phyloP scores from a whole-genome alignment of 148 eudicot species.

The Linanthus parryae region DNA sequence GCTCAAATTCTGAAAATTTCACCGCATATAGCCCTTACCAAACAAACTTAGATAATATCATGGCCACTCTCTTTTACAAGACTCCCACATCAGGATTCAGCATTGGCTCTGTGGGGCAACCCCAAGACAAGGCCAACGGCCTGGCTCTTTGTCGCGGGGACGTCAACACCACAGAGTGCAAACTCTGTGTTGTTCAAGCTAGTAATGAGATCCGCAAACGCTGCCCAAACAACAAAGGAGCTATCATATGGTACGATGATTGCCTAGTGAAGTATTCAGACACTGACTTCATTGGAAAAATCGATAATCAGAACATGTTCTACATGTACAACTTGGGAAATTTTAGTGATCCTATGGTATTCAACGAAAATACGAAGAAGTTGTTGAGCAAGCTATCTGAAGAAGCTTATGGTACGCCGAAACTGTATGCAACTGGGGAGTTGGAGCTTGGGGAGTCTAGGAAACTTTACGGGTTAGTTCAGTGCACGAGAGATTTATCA shows the following conservation, averaged over 20 bases:
- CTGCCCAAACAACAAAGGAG: conserved; percentile 26
- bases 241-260: conserved; percentile 36
- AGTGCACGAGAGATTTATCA: conserved; percentile 37
- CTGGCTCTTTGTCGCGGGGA: conserved; percentile 38
- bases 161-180: conserved; percentile 17
- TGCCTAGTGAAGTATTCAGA: conserved; percentile 31
- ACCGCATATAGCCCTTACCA: conserved; percentile 13
- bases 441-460: conserved; percentile 10
- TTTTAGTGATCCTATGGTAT: conserved; percentile 1
- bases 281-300: conserved; percentile 19
- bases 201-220: conserved; percentile 8
- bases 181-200: conserved; percentile 23
- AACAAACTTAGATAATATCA: conserved; percentile 18
- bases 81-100: conserved; percentile 28
- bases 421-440: conserved; percentile 17
- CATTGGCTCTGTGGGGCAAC: conserved; percentile 12
- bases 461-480: conserved; percentile 32
- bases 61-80: conserved; percentile 12
- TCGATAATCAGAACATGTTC: conserved; percentile 11
- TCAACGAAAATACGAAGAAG: conserved; percentile 15
- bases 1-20: conserved; percentile 12
- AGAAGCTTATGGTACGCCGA: conserved; percentile 4
- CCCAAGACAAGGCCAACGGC: conserved; percentile 17
- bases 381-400: conserved; percentile 18
- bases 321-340: neutral